Evolutionary conservation across 192 early-diverging fungal genomes (phyloP), one percentile per base, ranked within the genome.

Genomic region (Chytriomyces confervae): DNA sequence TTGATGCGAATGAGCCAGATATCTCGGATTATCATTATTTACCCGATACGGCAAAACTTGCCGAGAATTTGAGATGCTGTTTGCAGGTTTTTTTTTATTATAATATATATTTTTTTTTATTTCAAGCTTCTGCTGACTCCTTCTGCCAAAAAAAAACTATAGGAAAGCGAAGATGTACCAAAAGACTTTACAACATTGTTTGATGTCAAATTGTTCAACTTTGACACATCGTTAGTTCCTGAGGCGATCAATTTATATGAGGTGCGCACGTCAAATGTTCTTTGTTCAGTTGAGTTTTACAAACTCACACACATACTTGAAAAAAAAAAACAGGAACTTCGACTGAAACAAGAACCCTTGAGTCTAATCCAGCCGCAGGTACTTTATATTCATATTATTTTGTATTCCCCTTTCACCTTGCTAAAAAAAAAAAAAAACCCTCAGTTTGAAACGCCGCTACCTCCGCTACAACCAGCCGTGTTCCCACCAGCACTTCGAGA

Each of bases 361-460:
- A 89, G 88, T 60, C 73, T 91, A 13, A 91, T 91, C 44, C 87
- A 89, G 53, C 90, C 90, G 4, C 86, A 89, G 78, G 87, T 88
- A 53, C 29, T 20, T 75, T 4, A 36, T 36, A 36, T 36, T 36
- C 36, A 36, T 4, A 36, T 36, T 36, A 71, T 13, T 5, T 27
- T 20, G 50, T 63, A 75, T n/a, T 49, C 53, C 7, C 8, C n/a
- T 2, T 1, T 44, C 23, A 71, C 50, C 13, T 10, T 3, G n/a
- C 11, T 69, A 10, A 18, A 4, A 13, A 5, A 68, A 16, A 76
- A 64, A 49, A 64, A 3, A 44, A 10, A 20, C 43, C n/a, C n/a
- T n/a, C 75, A 87, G 82, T 91, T 91, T 62, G 90, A 90, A 79
- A 91, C 90, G 8, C 90, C 90, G n/a, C 79, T 90, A 5, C 90